Evolutionary conservation across 352 stramenopile genomes (phyloP).

Genomic region (Phytophthora colocasiae): DNA sequence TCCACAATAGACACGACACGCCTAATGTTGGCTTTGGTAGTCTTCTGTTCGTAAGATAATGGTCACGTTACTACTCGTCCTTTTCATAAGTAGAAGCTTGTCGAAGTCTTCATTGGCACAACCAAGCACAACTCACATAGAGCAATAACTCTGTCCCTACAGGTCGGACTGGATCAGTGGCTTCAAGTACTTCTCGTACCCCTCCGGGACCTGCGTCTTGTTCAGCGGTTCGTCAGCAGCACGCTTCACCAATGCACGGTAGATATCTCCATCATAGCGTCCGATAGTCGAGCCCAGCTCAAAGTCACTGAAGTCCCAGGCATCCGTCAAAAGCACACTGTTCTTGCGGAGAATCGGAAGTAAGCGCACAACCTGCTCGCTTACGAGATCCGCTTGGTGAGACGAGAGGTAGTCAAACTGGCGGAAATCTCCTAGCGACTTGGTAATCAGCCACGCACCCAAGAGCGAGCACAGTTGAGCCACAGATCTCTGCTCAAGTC

Average conservation of each 20-base stretch:
- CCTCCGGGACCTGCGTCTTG: constrained; percentile 48
- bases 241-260: constrained; percentile 54
- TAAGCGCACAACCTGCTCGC: constrained; percentile 41
- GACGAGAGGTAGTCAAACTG: constrained; percentile 67
- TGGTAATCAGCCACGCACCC: constrained; percentile 51
- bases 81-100: no score
- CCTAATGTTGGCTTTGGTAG: neutral
- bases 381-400: constrained; percentile 43
- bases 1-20: neutral
- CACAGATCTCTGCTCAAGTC: constrained; percentile 36
- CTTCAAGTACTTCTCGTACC: constrained; percentile 52
- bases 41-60: neutral
- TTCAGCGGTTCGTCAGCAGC: constrained; percentile 60
- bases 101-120: no score
- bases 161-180: constrained; percentile 38
- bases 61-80: neutral
- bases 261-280: constrained; percentile 66
- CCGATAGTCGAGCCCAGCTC: constrained; percentile 74
- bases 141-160: neutral
- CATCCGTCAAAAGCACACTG: constrained; percentile 52
- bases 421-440: constrained; percentile 62
- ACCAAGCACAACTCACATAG: no score
- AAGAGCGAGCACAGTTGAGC: constrained; percentile 51
- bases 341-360: constrained; percentile 56
- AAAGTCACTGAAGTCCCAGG: constrained; percentile 69